These are phyloP conservation scores for Linnemannia elongata DNA, from an alignment of 192 early-diverging fungal genomes.

Conservation along the genomic window DNA sequence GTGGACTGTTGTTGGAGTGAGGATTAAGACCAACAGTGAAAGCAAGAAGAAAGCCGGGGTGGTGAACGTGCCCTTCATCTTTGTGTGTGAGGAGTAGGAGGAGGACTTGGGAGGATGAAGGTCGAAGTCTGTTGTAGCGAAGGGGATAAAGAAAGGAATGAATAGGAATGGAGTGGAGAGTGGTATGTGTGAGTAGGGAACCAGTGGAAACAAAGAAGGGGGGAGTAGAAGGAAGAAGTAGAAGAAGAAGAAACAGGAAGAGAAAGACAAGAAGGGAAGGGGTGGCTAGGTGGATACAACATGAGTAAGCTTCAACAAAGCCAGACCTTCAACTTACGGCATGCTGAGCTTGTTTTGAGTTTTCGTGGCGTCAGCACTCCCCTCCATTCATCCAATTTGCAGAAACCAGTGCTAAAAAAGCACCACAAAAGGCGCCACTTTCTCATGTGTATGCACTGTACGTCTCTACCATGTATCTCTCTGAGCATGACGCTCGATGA, in stretches of 20 bases:
- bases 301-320: background rate
- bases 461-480: no score
- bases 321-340: background rate
- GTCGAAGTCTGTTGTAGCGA: background rate
- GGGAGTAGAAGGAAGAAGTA: background rate
- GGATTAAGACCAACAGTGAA: background rate
- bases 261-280: background rate
- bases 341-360: slow-evolving; percentile 1
- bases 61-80: background rate
- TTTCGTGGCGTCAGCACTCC: background rate
- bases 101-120: background rate
- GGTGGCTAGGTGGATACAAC: background rate
- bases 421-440: no score
- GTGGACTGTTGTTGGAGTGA: background rate
- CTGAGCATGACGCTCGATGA: no score
- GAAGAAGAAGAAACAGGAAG: background rate
- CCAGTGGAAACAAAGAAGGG: background rate
- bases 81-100: background rate
- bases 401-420: no score
- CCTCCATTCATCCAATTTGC: no score
- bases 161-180: background rate
- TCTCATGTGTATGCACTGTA: no score
- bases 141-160: background rate
- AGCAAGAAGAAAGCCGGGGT: slow-evolving; percentile 8
- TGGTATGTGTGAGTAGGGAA: background rate